Base-by-base conservation (phyloP, 176 grass and related monocot species). In the Typha latifolia region DNA sequence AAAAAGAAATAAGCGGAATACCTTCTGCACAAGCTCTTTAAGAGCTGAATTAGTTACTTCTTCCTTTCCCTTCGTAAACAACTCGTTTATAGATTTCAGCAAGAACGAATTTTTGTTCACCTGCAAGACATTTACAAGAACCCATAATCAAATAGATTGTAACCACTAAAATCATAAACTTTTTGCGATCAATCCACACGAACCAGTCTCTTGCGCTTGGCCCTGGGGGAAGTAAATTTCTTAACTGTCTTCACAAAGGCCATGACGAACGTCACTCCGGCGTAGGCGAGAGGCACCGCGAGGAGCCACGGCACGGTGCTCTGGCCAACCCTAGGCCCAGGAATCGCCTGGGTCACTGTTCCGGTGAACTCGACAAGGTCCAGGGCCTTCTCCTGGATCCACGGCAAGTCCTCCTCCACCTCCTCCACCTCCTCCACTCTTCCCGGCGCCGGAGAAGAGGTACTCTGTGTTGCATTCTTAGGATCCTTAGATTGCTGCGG, bases 301-400 rank as follows among this genome's bases (percentile, higher is more conserved):
- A 99, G 76, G 18, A 99, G 81, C 86, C 89, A 99, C 15, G 89
- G 94, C 0, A 93, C 47, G 26, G 81, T 75, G 78, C 89, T 90
- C 29, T 75, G 85, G 29, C 85, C 94, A 14, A 99, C 74, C 24
- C 89, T 82, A 21, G 94, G 94, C 12, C 94, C 94, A 0, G 94
- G 94, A 20, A 99, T 84, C 31, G 94, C 94, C 81, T 93, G 89
- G 52, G 86, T 87, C 66, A 99, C 86, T 65, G 89, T 99, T 62
- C 89, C 94, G 64, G 94, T 93, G 81, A 93, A 99, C 84, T 99
- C 94, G 29, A 99, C 86, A 59, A 99, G 87, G 76, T 99, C 94
- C 57, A 90, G 81, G 57, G 94, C 94, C 84, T 90, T 99, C 67
- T 99, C 94, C 59, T 99, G 89, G 81, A 99, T 93, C 94, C 94